Conservation (phyloP, 768 basidiomycete species). For the Amanita phalloides region DNA sequence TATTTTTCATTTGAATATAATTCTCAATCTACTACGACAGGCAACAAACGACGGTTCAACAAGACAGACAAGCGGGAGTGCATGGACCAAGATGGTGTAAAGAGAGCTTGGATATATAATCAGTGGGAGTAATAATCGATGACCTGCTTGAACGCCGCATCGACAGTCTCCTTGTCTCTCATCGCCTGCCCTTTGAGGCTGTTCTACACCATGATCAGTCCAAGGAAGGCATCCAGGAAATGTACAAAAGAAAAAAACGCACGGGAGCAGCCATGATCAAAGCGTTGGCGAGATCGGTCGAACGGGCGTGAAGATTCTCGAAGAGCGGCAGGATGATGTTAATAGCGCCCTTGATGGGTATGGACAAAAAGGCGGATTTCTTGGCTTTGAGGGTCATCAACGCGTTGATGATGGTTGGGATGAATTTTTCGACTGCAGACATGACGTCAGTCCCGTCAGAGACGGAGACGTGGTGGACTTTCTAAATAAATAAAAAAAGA, state of each 20-base stretch:
- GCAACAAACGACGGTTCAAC: too few species aligned
- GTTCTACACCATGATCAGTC: background rate
- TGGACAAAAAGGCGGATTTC: background rate
- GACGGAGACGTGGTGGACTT: background rate
- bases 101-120: too few species aligned
- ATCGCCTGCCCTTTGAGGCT: background rate
- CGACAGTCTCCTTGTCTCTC: background rate
- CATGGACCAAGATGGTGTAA: too few species aligned
- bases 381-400: background rate
- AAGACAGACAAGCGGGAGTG: too few species aligned
- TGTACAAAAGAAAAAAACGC: background rate
- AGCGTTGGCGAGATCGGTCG: background rate
- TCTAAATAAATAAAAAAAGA: background rate
- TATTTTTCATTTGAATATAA: too few species aligned
- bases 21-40: too few species aligned
- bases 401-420: background rate
- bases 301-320: background rate
- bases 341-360: background rate
- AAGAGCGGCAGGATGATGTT: background rate
- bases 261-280: background rate
- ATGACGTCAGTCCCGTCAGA: background rate
- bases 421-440: background rate
- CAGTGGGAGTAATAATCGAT: background rate
- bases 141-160: background rate
- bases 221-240: background rate